Base-by-base conservation (phyloP, 108 stramenopile species). In the Skeletonema menzelii region DNA sequence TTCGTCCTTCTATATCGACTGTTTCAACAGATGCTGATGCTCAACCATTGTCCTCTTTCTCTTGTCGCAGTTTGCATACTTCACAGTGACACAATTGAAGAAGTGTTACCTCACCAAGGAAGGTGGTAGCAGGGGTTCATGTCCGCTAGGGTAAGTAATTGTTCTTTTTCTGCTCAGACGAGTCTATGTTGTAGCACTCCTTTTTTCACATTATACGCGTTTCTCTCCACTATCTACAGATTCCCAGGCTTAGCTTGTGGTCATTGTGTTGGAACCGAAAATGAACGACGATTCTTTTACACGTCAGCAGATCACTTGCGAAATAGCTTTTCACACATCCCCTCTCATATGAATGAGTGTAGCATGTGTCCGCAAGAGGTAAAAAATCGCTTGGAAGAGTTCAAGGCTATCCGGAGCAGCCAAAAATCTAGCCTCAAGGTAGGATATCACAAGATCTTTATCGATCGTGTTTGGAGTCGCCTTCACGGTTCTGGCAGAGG, bases 391-490 rank as follows among this genome's bases (percentile, higher is more conserved):
- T 35, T 84, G 12, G 80, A 80, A 12, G 70, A 76, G 35, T 46
- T 81, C 32, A 84, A 84, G 67, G 14, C 19, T 0, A 37, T 66
- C 26, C 64, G 83, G 19, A 80, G 77, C 44, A 75, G 75, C 15
- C 83, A 84, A 73, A 84, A 84, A 47, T 84, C 79, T 15, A 65
- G 35, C 15, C 79, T 84, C 38, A 80, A 84, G 56, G 32, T 38
- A n/a, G 83, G 83, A 10, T 38, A 77, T 59, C 83, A 84, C 79
- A 84, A 80, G 56, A 72, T 80, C 6, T 84, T 84, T 27, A 81
- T 84, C 56, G 83, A 84, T 66, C 64, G 69, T 12, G 75, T 84
- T 12, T 84, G 83, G 83, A 35, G 47, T 19, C 56, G 65, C 13
- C 28, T 84, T 5, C 79, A 81, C 53, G 80, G 80, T 24, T 14